A percentile compares a stretch with the other conserved stretches of the same genome.
Conservation (phyloP, 306 rosid species). For the Citrullus amarus region DNA sequence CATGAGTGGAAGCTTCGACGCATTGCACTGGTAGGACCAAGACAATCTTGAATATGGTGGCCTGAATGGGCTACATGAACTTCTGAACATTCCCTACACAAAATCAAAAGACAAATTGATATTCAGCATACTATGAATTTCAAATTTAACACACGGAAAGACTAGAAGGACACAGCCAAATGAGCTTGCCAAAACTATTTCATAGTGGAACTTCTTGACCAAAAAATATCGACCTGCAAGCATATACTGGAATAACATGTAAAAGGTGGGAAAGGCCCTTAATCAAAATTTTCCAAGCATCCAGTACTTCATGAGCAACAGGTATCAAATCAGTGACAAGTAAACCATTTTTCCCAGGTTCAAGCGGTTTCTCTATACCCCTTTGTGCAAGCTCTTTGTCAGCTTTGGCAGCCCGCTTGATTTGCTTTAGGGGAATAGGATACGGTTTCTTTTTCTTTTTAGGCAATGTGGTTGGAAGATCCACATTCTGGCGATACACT, state of each 20-base stretch:
- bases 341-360: constrained; percentile 77
- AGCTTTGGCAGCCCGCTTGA: constrained; percentile 45
- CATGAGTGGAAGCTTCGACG: constrained; percentile 80
- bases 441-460: constrained; percentile 83
- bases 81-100: constrained; percentile 81
- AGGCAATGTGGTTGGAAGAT: constrained; percentile 57
- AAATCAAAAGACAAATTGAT: constrained; percentile 18
- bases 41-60: constrained; percentile 61
- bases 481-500: constrained; percentile 50
- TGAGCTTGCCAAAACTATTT: neutral
- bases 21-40: constrained; percentile 34
- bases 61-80: constrained; percentile 65
- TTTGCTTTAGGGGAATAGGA: constrained; percentile 67
- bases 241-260: constrained; percentile 69
- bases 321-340: constrained; percentile 72
- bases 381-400: constrained; percentile 58
- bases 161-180: neutral
- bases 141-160: neutral
- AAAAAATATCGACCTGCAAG: constrained; percentile 53
- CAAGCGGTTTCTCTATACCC: constrained; percentile 82
- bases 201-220: neutral
- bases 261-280: constrained; percentile 65
- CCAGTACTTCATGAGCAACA: constrained; percentile 65
- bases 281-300: constrained; percentile 83
- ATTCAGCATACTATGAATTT: neutral